A percentile compares a stretch with the other conserved stretches of the same genome.
phyloP scores from a whole-genome alignment of 805 yeast genomes.

The Wickerhamiella occidentalis region DNA sequence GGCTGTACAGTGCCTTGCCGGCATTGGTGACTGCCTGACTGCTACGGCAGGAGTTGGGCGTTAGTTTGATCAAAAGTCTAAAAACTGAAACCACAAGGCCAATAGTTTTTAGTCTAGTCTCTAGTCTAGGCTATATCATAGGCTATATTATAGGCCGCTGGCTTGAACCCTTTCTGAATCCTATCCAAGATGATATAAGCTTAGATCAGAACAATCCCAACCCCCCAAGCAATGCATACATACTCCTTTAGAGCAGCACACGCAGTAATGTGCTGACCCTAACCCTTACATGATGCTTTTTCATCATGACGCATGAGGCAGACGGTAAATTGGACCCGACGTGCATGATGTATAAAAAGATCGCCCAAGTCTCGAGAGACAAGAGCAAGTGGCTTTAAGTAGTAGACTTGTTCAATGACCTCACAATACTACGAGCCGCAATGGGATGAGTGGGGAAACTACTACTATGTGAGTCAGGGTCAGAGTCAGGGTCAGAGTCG shows the following conservation, averaged over 20 bases:
- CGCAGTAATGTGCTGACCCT: not conserved
- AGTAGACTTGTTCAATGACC: conserved; percentile 5
- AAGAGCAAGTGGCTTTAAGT: conserved; percentile 1
- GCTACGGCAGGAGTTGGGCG: too few relatives aligned
- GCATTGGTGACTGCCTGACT: too few relatives aligned
- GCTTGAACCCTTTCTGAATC: too few relatives aligned
- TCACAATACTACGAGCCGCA: conserved; percentile 1
- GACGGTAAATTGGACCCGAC: not conserved
- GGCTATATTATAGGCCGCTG: too few relatives aligned
- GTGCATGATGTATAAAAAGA: conserved; percentile 4
- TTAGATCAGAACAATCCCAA: too few relatives aligned
- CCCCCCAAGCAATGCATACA: not conserved
- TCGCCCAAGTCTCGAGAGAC: not conserved
- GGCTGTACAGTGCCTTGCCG: not conserved
- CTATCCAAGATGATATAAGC: too few relatives aligned
- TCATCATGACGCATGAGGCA: conserved; percentile 7
- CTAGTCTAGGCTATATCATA: too few relatives aligned
- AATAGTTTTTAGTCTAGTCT: too few relatives aligned
- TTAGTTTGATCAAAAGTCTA: too few relatives aligned
- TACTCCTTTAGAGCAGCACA: not conserved
- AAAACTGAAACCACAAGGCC: too few relatives aligned
- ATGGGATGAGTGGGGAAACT: conserved; percentile 3
- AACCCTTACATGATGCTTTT: conserved; percentile 2
- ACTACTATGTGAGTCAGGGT: not conserved
- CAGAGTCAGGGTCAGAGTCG: conserved; percentile 4